phyloP scores from a whole-genome alignment of 805 yeast species.

The Saturnispora sekii region DNA sequence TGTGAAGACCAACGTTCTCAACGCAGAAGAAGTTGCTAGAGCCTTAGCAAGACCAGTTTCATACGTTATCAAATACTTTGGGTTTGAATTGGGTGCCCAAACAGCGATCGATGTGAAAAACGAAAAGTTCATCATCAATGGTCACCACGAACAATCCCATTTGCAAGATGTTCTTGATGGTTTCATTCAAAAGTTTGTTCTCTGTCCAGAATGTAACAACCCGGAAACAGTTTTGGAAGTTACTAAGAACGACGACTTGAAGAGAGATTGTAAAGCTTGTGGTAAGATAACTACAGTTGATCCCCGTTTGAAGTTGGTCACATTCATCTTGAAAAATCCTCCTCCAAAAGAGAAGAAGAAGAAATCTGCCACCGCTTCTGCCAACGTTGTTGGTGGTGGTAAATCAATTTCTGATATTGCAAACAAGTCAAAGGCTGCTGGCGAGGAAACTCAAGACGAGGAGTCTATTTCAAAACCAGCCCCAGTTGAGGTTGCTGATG shows the following conservation, averaged over 20 bases:
- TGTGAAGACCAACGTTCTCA: conserved; percentile 90
- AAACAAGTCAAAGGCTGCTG: conserved; percentile 29
- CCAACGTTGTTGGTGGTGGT: conserved; percentile 84
- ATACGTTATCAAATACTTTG: conserved; percentile 88
- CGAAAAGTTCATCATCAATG: conserved; percentile 89
- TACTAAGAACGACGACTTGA: conserved; percentile 62
- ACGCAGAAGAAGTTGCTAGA: conserved; percentile 86
- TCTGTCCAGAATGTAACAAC: conserved; percentile 91
- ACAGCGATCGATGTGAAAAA: conserved; percentile 69
- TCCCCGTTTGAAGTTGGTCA: conserved; percentile 75
- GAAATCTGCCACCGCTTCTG: conserved; percentile 59
- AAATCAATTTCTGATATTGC: conserved; percentile 72
- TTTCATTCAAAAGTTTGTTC: conserved; percentile 83
- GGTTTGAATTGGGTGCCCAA: conserved; percentile 95
- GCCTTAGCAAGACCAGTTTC: conserved; percentile 90
- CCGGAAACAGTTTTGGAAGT: conserved; percentile 93
- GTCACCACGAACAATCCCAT: conserved; percentile 83
- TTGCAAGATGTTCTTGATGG: conserved; percentile 93
- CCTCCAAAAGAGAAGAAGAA: conserved; percentile 48
- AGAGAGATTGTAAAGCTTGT: conserved; percentile 96
- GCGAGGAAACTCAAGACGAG: background rate
- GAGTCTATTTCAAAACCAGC: conserved; percentile 35
- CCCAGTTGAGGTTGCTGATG: conserved; percentile 67
- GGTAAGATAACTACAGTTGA: conserved; percentile 83
- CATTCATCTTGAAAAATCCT: conserved; percentile 85